Base-by-base conservation (phyloP, 805 yeast genomes). In the Saccharomycopsis selenospora region DNA sequence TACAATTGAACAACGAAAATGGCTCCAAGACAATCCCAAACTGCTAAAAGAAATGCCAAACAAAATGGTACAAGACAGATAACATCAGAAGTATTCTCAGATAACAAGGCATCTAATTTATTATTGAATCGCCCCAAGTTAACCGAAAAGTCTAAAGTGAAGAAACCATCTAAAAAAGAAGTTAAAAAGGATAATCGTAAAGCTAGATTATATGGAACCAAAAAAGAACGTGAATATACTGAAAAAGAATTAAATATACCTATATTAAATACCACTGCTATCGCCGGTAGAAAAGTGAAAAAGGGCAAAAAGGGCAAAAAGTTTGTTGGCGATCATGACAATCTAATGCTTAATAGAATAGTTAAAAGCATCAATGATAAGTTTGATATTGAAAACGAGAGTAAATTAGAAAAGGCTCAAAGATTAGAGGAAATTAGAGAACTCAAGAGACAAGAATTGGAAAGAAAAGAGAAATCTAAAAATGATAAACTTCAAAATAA, bases 361-460 rank as follows among this genome's bases (percentile, higher is more conserved):
- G 79, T 90, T 46, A 82, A 80, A 55, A 78, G 83, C 27, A 88
- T 93, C 48, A 89, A 88, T 58, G 95, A 89, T 61, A 77, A 82
- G 52, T 73, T 80, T 55, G 97, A 91, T 53, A 74, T 77, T 40
- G 76, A 79, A 6, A 81, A 83, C 57, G 96, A 90, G 60, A 84
- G 95, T 56, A 93, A 89, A 66, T 70, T 93, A 49, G 99, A 91
- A 61, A 87, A 86, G 61, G 82, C 95, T 0, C 79, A 86, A 61
- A 81, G 95, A 65, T 71, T 93, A 43, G 97, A 91, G 65, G 95
- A 86, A 57, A 77, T 91, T 51, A 76, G 99, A 60, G 96, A 88
- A 40, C 70, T 88, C 55, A 87, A 85, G 69, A 79, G 87, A 59
- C 74, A 82, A 66, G 98, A 93, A 64, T 77, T 91, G 55, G 97